These are phyloP conservation scores for Kentomonas sorsogonicus DNA, from an alignment of 208 protist genomes.

Conservation along the genomic window DNA sequence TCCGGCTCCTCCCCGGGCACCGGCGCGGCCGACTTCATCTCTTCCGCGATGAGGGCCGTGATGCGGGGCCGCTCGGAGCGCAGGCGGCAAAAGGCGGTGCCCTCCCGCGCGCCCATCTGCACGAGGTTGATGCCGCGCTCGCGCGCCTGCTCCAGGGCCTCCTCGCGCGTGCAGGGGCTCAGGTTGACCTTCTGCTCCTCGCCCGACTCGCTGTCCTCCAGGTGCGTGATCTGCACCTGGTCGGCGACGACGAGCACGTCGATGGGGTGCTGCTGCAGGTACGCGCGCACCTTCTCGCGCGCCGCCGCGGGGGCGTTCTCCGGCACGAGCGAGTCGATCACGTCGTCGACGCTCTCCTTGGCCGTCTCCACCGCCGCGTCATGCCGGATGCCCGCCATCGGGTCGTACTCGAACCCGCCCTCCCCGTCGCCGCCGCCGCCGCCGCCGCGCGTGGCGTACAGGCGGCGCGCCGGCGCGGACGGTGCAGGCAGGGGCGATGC, in stretches of 20 bases:
- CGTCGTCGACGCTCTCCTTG: constrained; percentile 44
- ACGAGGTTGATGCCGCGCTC: constrained; percentile 69
- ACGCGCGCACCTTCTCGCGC: constrained; percentile 41
- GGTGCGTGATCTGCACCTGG: constrained; percentile 79
- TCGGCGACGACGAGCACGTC: constrained; percentile 63
- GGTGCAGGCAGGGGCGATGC: background rate
- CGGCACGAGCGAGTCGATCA: constrained; percentile 58
- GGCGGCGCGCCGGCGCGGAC: no score
- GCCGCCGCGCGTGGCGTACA: background rate
- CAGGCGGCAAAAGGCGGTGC: constrained; percentile 78
- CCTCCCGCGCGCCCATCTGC: constrained; percentile 68
- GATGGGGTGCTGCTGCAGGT: constrained; percentile 74
- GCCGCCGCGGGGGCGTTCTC: constrained; percentile 39
- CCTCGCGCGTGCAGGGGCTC: constrained; percentile 55
- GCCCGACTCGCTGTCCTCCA: constrained; percentile 66
- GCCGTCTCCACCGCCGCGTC: constrained; percentile 68
- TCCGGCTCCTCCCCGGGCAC: background rate
- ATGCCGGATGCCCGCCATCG: constrained; percentile 63
- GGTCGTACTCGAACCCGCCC: constrained; percentile 73
- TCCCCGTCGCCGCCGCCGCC: background rate
- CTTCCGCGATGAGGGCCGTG: constrained; percentile 43
- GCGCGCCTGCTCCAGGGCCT: constrained; percentile 67
- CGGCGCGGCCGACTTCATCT: constrained; percentile 36
- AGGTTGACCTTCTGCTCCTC: constrained; percentile 51
- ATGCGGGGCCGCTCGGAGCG: constrained; percentile 61